Base-by-base conservation (phyloP, 176 grass and related monocot genomes). In the Oryza officinalis region DNA sequence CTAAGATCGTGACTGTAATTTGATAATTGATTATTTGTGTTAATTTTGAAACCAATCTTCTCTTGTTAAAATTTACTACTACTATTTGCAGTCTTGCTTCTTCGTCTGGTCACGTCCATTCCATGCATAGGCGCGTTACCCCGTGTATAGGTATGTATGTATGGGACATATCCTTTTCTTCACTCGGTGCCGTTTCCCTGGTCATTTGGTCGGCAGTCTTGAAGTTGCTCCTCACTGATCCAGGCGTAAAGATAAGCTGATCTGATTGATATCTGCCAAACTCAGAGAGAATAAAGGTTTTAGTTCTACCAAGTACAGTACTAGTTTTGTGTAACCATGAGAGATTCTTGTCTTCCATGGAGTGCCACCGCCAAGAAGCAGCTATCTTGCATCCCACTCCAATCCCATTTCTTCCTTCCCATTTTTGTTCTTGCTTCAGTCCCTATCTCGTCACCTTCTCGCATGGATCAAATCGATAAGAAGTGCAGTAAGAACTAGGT, bases 91-190 rank as follows among this genome's bases (percentile, higher is more conserved):
- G 9, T 49, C 41, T 28, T 81, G 46, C 74, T 26, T 78, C 46
- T 64, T 14, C 72, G 27, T 17, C 27, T 20, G 25, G 44, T 30
- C 50, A 40, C 41, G 41, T 66, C 74, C 54, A 28, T 40, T 77
- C 15, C 54, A 38, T 65, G 12, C 40, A 43, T 30, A 22, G 5
- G 44, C 43, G 28, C 28, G 69, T 20, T 67, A n/a, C 68, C 40
- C n/a, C 18, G 50, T 22, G 6, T 20, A 22, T 22, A 30, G 28
- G 18, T n/a, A 3, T 60, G 13, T 25, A 3, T 67, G 13, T 25
- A 26, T n/a, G 46, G 37, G 70, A 76, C 57, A 78, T 84, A 89
- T 85, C 71, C 82, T 71, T 89, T 85, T 26, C 87, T 80, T 89
- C 71, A 32, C 22, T 27, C 26, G 22, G 40, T 79, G 9, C 6